Percentiles rank a stretch among this genome's conserved stretches.
phyloP scores from a whole-genome alignment of 2,329 filamentous ascomycete genomes.

The Sordariomycetes sp. region DNA sequence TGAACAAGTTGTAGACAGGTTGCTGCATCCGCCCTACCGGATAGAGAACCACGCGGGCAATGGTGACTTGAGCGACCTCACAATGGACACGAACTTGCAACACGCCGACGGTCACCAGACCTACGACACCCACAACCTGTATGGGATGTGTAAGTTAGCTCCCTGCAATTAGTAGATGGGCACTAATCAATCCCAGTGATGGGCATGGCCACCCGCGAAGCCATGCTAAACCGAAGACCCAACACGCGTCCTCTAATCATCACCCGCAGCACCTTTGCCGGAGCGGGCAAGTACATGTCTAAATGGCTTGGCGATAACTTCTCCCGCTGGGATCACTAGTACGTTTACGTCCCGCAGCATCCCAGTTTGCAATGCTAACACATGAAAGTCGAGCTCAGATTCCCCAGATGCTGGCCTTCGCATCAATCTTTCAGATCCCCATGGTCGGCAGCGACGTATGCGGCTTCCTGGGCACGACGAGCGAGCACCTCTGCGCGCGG shows the following conservation, averaged over 20 bases:
- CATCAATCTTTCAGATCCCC: conserved; percentile 57
- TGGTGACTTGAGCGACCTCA: conserved; percentile 47
- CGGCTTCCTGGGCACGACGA: conserved; percentile 59
- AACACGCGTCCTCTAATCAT: conserved; percentile 75
- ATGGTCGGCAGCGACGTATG: conserved; percentile 70
- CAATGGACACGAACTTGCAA: conserved; percentile 68
- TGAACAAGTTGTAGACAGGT: conserved; percentile 1
- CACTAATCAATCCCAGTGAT: conserved; percentile 27
- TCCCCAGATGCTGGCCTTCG: conserved; percentile 45
- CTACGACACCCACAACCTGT: conserved; percentile 80
- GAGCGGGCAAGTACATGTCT: conserved; percentile 65
- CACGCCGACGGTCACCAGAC: conserved; percentile 64
- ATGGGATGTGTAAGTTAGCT: conserved; percentile 44
- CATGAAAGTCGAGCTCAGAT: neutral
- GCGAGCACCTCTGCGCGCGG: conserved; percentile 55
- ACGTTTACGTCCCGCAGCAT: conserved; percentile 70
- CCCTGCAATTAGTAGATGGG: neutral
- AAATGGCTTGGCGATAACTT: conserved; percentile 78
- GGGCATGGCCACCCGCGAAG: conserved; percentile 67
- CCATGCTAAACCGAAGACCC: conserved; percentile 53
- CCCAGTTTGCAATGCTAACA: no score
- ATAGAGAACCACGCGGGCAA: conserved; percentile 40
- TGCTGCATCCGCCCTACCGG: conserved; percentile 28
- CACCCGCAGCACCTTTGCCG: conserved; percentile 71
- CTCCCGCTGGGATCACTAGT: conserved; percentile 64